Evolutionary conservation across 495 filamentous ascomycete species (phyloP).

Genomic region (Xylaria venustula): DNA sequence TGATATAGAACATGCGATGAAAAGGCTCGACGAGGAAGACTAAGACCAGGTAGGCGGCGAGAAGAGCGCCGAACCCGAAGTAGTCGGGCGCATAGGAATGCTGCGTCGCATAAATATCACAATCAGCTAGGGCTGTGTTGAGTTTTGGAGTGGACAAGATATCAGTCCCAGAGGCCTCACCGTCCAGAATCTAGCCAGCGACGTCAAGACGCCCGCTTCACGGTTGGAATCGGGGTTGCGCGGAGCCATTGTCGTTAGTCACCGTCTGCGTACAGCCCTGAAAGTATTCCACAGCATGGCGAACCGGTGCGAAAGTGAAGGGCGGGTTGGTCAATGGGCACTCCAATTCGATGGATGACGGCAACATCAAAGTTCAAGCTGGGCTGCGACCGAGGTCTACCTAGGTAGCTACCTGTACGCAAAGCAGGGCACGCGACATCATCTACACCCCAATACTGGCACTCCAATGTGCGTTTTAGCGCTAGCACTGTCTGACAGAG

Average conservation of each 20-base stretch:
- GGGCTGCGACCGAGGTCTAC: background rate
- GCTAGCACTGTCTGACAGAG: too few species aligned
- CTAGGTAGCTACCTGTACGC: background rate
- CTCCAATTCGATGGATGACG: background rate
- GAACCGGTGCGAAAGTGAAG: background rate
- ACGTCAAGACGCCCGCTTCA: constrained; percentile 32
- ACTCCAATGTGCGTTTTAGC: too few species aligned
- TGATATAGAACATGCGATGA: constrained; percentile 80
- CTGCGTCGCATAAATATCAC: constrained; percentile 31
- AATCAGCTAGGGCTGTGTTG: background rate
- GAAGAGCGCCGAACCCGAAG: constrained; percentile 68
- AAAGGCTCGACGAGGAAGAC: constrained; percentile 78
- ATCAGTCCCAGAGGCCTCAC: constrained; percentile 22
- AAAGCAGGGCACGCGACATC: constrained; percentile 1
- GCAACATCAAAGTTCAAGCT: background rate
- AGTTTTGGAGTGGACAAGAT: background rate
- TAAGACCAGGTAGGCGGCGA: constrained; percentile 64
- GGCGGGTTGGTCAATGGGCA: background rate
- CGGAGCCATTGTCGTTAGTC: constrained; percentile 41
- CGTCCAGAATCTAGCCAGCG: constrained; percentile 52
- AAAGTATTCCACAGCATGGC: constrained; percentile 32
- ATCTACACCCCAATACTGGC: background rate
- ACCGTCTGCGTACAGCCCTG: constrained; percentile 43
- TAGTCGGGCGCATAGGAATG: constrained; percentile 87
- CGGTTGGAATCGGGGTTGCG: constrained; percentile 19